Conservation (phyloP, 2,329 filamentous ascomycete genomes). For the Apiospora rasikravindrae region DNA sequence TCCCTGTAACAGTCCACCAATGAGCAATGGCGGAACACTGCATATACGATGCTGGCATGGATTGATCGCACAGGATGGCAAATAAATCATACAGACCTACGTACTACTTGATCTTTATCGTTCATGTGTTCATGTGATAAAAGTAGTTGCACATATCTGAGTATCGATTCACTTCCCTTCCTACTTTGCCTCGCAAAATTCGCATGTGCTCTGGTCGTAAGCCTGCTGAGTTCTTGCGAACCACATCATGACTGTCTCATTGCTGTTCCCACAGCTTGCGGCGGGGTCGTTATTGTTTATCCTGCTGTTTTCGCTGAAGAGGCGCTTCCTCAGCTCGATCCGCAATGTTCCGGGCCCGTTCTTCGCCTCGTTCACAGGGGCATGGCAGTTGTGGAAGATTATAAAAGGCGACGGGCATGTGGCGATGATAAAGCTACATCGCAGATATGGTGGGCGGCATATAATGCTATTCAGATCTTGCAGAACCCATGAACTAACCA, state of each 20-base stretch:
- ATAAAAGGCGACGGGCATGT: slow-evolving; percentile 44
- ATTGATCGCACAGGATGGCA: background rate
- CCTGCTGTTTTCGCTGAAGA: background rate
- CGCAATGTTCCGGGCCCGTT: slow-evolving; percentile 47
- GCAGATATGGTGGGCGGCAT: slow-evolving; percentile 40
- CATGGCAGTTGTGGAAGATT: slow-evolving; percentile 46
- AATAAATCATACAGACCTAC: background rate
- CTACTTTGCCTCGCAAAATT: background rate
- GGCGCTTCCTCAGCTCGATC: slow-evolving; percentile 26
- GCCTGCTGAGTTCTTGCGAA: background rate
- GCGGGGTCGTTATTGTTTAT: background rate
- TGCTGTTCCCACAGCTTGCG: background rate
- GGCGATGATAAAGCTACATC: slow-evolving; percentile 42
- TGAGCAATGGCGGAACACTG: background rate
- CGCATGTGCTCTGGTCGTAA: too few species aligned
- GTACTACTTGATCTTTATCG: background rate
- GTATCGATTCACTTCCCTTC: background rate
- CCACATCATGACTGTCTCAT: background rate
- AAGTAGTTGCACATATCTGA: background rate
- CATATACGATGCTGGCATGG: background rate
- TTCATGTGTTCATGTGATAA: too few species aligned
- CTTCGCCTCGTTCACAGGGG: slow-evolving; percentile 44
- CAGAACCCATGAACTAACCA: background rate
- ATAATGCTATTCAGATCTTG: background rate
- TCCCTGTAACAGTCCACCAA: background rate